Base-by-base conservation (phyloP, 2,329 filamentous ascomycete species). In the Hymenoscyphus infarciens region DNA sequence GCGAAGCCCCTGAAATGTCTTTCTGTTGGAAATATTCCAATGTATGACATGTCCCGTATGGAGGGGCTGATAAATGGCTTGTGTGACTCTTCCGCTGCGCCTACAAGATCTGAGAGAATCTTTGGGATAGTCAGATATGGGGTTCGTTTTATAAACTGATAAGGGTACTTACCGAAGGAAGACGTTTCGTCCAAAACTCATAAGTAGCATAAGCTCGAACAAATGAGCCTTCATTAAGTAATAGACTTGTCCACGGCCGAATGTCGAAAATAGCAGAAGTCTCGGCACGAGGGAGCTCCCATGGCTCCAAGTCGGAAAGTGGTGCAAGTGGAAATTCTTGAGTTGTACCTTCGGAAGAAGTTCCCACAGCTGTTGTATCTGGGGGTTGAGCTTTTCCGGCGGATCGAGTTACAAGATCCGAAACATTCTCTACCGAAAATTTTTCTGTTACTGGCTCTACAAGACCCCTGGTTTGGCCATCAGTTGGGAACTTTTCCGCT, bases 201-300 rank as follows among this genome's bases (percentile, higher is more conserved):
- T 91, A 89, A 3, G 84, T 86, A 56, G 64, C 61, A 58, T 82
- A 93, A 5, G 85, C 87, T 62, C 82, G 81, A n/a, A 89, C 81
- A 4, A 86, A 91, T 0, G 88, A 91, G 8, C 89, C 88, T 76
- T 94, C 90, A 72, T 93, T 93, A 66, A 92, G 83, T 1, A 83
- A 77, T 0, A 92, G 70, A 19, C 83, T 81, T 0, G 79, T 81
- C 90, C 90, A 93, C 1, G 82, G 82, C 25, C 69, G 67, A 39
- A 70, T 61, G 13, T 67, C 54, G 42, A 73, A 71, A 0, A 73
- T 39, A 8, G 57, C 35, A 31, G 66, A 65, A 8, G 56, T 33
- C 22, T 35, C 45, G 11, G 60, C 33, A 42, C 49, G 60, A 25
- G 39, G 11, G 7, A 55, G 35, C 5, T 57, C 54, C 58, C 22